Percentiles rank a stretch among this genome's conserved stretches.
These are phyloP conservation scores for Glutinoglossum americanum DNA, from an alignment of 495 filamentous ascomycete genomes.

Conservation along the genomic window DNA sequence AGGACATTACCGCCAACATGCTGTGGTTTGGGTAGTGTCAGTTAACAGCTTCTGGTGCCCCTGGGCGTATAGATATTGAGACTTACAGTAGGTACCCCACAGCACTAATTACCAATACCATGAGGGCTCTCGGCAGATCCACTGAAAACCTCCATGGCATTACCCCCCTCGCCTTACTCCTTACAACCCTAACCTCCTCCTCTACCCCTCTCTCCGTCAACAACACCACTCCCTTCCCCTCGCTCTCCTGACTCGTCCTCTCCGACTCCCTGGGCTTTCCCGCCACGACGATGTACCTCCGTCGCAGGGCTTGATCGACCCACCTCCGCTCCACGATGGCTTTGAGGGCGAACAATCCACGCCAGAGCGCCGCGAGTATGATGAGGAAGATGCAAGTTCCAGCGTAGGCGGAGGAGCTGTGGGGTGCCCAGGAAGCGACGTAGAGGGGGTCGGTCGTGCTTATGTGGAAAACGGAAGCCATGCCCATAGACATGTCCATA, in stretches of 20 bases:
- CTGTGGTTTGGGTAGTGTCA: conserved; percentile 21
- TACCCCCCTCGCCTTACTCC: conserved; percentile 22
- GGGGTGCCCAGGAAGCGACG: conserved; percentile 50
- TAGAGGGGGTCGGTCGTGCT: conserved; percentile 51
- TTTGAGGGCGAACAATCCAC: conserved; percentile 46
- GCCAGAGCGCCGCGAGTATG: conserved; percentile 42
- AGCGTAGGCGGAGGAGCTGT: conserved; percentile 33
- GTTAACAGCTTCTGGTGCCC: too few relatives aligned
- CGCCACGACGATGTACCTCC: conserved; percentile 53
- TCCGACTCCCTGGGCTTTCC: conserved; percentile 34
- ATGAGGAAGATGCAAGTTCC: conserved; percentile 78
- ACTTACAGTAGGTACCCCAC: conserved; percentile 81
- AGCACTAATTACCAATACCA: conserved; percentile 48
- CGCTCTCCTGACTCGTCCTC: conserved; percentile 27
- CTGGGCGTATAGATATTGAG: too few relatives aligned
- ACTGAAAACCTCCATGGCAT: conserved; percentile 60
- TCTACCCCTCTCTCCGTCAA: conserved; percentile 48
- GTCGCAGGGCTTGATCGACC: conserved; percentile 40
- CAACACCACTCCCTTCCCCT: conserved; percentile 34
- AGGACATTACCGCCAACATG: conserved; percentile 96
- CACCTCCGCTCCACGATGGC: conserved; percentile 31
- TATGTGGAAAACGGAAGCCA: conserved; percentile 36
- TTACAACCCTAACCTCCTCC: conserved; percentile 50
- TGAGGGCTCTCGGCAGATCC: conserved; percentile 47
- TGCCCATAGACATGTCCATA: conserved; percentile 15